phyloP scores from a whole-genome alignment of 768 basidiomycete genomes.

The Clitopilus hobsonii region DNA sequence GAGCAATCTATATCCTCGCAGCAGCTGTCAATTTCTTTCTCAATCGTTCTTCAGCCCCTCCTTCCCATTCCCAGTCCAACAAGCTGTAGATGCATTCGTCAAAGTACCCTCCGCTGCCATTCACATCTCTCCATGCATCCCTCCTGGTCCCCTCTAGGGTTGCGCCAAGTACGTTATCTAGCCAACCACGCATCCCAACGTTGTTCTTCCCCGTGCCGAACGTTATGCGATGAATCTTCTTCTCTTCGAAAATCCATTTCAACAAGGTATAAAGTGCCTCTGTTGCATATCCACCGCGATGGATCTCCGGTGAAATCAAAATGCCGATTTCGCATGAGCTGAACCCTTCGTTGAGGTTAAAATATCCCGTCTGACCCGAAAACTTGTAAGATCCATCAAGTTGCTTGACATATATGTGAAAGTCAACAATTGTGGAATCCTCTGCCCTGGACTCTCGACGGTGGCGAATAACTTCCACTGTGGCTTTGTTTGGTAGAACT shows the following conservation, averaged over 20 bases:
- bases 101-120: conserved; percentile 23
- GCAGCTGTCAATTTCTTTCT: neutral
- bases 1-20: neutral
- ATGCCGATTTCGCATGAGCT: conserved; percentile 38
- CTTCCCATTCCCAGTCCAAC: conserved; percentile 37
- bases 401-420: conserved; percentile 27
- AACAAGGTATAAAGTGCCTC: conserved; percentile 38
- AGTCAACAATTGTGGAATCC: conserved; percentile 27
- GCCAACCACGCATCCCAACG: conserved; percentile 39
- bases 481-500: conserved; percentile 30
- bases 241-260: conserved; percentile 36
- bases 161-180: conserved; percentile 35
- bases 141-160: conserved; percentile 32
- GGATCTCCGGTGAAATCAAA: conserved; percentile 28
- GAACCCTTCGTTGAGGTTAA: conserved; percentile 30
- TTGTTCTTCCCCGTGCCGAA: conserved; percentile 40
- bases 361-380: conserved; percentile 32
- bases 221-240: conserved; percentile 33
- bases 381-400: conserved; percentile 22
- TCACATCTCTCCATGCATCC: conserved; percentile 33
- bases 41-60: conserved; percentile 24
- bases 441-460: conserved; percentile 29
- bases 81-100: conserved; percentile 39
- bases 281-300: conserved; percentile 35
- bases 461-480: conserved; percentile 28